Conservation (phyloP, 257 asterid genomes). For the Solanum neorickii region DNA sequence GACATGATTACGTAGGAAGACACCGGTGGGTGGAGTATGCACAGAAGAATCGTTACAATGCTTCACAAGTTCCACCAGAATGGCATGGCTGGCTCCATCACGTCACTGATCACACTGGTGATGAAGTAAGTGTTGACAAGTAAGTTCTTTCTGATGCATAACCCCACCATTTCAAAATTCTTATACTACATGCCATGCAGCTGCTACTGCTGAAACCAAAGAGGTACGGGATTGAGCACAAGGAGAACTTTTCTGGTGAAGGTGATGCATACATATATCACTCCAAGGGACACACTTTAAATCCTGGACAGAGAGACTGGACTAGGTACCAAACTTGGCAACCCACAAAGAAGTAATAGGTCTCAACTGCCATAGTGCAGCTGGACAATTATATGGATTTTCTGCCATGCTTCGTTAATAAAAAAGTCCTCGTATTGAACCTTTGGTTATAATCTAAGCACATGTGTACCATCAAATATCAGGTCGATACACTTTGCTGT, state of each 20-base stretch:
- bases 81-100: constrained; percentile 99
- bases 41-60: constrained; percentile 82
- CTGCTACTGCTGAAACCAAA: constrained; percentile 81
- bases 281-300: constrained; percentile 87
- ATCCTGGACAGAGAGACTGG: constrained; percentile 98
- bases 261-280: constrained; percentile 94
- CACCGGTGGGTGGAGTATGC: constrained; percentile 99
- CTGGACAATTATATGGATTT: constrained; percentile 9
- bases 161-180: neutral
- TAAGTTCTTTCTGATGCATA: neutral
- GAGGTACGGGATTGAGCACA: constrained; percentile 90
- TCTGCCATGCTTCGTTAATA: constrained; percentile 13
- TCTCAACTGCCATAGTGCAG: constrained; percentile 5
- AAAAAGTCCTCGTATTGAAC: constrained; percentile 15
- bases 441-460: neutral
- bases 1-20: constrained; percentile 42
- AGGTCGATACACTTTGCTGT: neutral
- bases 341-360: constrained; percentile 38
- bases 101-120: constrained; percentile 93
- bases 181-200: constrained; percentile 34
- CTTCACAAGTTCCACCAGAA: constrained; percentile 96
- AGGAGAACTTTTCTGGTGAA: constrained; percentile 89
- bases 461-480: neutral
- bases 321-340: constrained; percentile 88
- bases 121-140: constrained; percentile 45